phyloP scores from a whole-genome alignment of 1,139 yeast genomes.

The Petasospora fabianii region DNA sequence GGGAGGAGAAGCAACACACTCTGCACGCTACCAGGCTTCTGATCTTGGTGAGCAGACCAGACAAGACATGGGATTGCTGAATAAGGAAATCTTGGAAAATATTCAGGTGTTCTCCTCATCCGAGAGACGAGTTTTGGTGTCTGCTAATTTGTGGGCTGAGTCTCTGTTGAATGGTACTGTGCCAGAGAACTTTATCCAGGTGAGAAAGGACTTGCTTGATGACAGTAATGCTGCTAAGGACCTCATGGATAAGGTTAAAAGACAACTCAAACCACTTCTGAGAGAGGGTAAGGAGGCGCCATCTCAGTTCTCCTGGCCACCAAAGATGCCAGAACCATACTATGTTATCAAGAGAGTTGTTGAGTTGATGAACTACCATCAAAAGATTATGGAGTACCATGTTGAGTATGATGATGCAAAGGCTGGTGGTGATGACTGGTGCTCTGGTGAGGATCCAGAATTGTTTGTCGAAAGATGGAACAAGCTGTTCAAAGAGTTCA shows the following conservation, averaged over 20 bases:
- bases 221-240: slow-evolving; percentile 99
- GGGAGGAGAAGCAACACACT: slow-evolving; percentile 99
- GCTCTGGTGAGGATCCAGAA: slow-evolving; percentile 93
- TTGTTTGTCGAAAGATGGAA: slow-evolving; percentile 97
- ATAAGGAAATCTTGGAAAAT: slow-evolving; percentile 78
- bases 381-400: slow-evolving; percentile 78
- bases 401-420: slow-evolving; percentile 49
- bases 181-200: slow-evolving; percentile 69
- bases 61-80: slow-evolving; percentile 83
- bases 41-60: slow-evolving; percentile 96
- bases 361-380: slow-evolving; percentile 92
- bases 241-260: slow-evolving; percentile 95
- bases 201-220: slow-evolving; percentile 87
- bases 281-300: slow-evolving; percentile 98
- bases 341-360: slow-evolving; percentile 90
- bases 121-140: slow-evolving; percentile 89
- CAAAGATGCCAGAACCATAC: slow-evolving; percentile 96
- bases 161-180: slow-evolving; percentile 74
- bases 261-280: slow-evolving; percentile 87
- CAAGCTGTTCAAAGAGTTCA: slow-evolving; percentile 88
- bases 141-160: slow-evolving; percentile 85
- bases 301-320: slow-evolving; percentile 99
- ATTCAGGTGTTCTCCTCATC: slow-evolving; percentile 88
- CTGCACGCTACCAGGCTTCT: slow-evolving; percentile 89
- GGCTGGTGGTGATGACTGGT: slow-evolving; percentile 67